Evolutionary conservation across 2,329 filamentous ascomycete species (phyloP).

Genomic region (Biscogniauxia sp.): DNA sequence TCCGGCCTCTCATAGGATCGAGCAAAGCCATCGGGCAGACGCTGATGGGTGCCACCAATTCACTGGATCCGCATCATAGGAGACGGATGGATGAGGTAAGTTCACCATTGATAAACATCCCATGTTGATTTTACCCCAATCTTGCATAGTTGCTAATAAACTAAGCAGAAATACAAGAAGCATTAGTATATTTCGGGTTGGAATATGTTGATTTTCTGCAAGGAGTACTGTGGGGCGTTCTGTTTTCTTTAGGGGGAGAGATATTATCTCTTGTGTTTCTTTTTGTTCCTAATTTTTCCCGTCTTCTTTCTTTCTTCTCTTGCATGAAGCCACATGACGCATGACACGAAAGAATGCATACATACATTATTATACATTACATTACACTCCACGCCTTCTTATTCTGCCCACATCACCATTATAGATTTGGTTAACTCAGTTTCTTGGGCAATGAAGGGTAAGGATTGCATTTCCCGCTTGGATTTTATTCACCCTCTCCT

Average conservation of each 20-base stretch:
- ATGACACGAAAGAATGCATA: background rate
- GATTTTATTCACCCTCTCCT: background rate
- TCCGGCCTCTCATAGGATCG: conserved; percentile 86
- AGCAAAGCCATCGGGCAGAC: conserved; percentile 87
- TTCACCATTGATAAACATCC: conserved; percentile 28
- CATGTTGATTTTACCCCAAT: background rate
- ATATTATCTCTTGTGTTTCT: conserved; percentile 1
- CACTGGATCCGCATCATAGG: conserved; percentile 78
- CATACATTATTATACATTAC: background rate
- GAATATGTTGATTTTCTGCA: background rate
- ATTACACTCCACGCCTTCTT: too few relatives aligned
- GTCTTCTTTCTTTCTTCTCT: background rate
- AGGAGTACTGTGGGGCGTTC: background rate
- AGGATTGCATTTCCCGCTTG: background rate
- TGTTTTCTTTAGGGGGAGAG: conserved; percentile 12
- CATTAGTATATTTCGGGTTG: conserved; percentile 14
- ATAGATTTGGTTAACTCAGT: background rate
- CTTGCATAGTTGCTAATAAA: background rate
- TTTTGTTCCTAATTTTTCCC: background rate
- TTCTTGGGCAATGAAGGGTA: background rate
- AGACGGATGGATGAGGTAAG: conserved; percentile 85
- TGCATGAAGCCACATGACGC: background rate
- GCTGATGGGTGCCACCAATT: conserved; percentile 87
- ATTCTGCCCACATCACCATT: background rate
- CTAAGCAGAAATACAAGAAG: conserved; percentile 23